Evolutionary conservation across 306 rosid species (phyloP), one percentile per base, ranked within the genome.

Genomic region (Pterocarpus macrocarpus): DNA sequence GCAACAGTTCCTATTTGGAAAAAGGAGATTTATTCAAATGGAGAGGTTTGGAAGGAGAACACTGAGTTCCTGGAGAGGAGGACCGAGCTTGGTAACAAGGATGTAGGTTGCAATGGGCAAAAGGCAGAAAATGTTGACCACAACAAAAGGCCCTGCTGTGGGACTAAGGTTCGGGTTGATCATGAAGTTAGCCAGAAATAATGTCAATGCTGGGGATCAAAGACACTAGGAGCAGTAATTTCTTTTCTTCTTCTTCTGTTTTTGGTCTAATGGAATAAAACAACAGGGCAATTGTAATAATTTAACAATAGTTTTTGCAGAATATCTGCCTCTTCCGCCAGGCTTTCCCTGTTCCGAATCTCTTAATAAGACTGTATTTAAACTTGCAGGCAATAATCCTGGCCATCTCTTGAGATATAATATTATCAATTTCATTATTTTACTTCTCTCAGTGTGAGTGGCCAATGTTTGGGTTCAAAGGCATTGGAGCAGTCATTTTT

Each of bases 11-110:
- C 99, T 53, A 95, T 95, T 83, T 95, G 99, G 99, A 95, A 95
- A 83, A 93, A 95, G 80, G 99, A 95, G 87, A 93, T 95, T 65
- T 91, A 91, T 82, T 58, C 85, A 63, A 91, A 95, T 85, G 99
- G 99, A 57, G 99, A 93, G 87, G 92, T 91, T 77, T 93, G 99
- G 99, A 93, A 95, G 85, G 98, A 93, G 88, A 95, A 95, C 72
- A 78, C 85, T 0, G 98, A 95, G 79, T 95, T 95, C 91, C 50
- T 89, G 64, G 90, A 95, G 77, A 88, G 94, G 74, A 94, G 86
- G 77, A 77, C 77, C 34, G 92, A 89, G 81, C 83, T 86, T 41
- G 90, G 88, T 78, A 85, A 79, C 73, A 82, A 84, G 47, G 80
- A 83, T 78, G 88, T 28, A n/a, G 75, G 12, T 38, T 38, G 70